phyloP scores from a whole-genome alignment of 345 rosid species.

The Salix purpurea region DNA sequence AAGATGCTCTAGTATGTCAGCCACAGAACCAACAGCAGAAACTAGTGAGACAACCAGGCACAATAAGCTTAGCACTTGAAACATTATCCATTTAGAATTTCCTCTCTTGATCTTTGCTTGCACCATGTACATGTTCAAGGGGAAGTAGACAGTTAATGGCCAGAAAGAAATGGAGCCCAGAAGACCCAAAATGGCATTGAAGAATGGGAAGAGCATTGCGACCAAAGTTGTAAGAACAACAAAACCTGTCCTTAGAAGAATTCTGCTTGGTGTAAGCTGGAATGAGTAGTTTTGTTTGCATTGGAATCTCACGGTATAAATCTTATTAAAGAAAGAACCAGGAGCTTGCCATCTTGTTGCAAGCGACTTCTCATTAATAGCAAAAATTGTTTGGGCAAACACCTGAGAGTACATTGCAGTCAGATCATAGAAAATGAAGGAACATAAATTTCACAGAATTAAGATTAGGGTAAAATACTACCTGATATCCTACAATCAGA shows the following conservation, averaged over 20 bases:
- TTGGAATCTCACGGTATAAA: not conserved
- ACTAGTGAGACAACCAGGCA: conserved; percentile 16
- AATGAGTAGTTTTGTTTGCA: not conserved
- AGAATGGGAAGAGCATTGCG: not conserved
- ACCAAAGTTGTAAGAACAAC: not conserved
- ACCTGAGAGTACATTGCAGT: not conserved
- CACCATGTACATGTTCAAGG: conserved; percentile 15
- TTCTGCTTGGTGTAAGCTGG: not conserved
- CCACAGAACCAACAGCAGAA: conserved; percentile 17
- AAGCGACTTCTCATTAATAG: conserved; percentile 5
- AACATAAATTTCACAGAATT: too few species aligned
- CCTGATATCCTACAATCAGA: conserved; percentile 38
- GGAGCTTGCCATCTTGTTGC: conserved; percentile 2
- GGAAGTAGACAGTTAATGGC: conserved; percentile 21
- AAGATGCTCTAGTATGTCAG: conserved; percentile 11
- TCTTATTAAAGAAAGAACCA: conserved; percentile 3
- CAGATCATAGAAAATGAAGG: too few species aligned
- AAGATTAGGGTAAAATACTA: not conserved
- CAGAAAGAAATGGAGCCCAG: conserved; percentile 14
- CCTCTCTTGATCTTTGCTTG: conserved; percentile 15
- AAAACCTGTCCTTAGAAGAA: conserved; percentile 3
- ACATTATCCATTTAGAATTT: conserved; percentile 7
- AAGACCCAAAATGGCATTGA: not conserved
- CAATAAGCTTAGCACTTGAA: conserved; percentile 8
- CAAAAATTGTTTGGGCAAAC: conserved; percentile 23